phyloP scores from a whole-genome alignment of 306 rosid species.

The Gynostemma pentaphyllum region DNA sequence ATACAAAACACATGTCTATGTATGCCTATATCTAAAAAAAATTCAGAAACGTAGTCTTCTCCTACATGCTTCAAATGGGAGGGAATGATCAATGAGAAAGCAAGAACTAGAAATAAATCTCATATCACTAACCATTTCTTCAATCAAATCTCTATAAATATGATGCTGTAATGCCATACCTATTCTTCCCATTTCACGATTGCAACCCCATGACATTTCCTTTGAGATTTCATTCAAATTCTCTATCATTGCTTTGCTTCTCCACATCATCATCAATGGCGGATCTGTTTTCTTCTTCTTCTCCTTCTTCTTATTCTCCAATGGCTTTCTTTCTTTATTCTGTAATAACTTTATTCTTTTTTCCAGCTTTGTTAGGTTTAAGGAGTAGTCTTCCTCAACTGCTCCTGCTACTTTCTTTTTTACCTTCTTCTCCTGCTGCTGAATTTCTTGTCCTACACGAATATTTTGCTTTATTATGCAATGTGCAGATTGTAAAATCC shows the following conservation, averaged over 20 bases:
- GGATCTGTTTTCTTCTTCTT: background rate
- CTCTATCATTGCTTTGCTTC: slow-evolving; percentile 37
- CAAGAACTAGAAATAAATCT: slow-evolving; percentile 3
- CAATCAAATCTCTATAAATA: slow-evolving; percentile 63
- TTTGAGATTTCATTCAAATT: slow-evolving; percentile 55
- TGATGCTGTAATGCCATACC: slow-evolving; percentile 68
- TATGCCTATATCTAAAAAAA: background rate
- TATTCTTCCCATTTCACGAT: slow-evolving; percentile 62
- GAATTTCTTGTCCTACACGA: background rate
- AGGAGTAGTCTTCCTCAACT: background rate
- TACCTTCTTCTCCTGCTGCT: background rate
- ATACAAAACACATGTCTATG: too few species aligned
- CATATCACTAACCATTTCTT: slow-evolving; percentile 52
- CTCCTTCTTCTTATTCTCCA: background rate
- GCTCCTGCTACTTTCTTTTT: background rate
- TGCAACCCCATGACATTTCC: slow-evolving; percentile 72
- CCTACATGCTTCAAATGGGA: slow-evolving; percentile 67
- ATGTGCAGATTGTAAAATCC: background rate
- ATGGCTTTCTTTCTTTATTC: background rate
- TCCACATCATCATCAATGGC: slow-evolving; percentile 22
- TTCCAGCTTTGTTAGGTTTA: background rate
- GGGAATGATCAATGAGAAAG: slow-evolving; percentile 22
- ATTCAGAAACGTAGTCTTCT: slow-evolving; percentile 62
- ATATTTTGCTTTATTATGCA: background rate
- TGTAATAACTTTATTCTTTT: background rate